Base-by-base conservation (phyloP, 1,139 yeast species). In the Yarrowia galli region DNA sequence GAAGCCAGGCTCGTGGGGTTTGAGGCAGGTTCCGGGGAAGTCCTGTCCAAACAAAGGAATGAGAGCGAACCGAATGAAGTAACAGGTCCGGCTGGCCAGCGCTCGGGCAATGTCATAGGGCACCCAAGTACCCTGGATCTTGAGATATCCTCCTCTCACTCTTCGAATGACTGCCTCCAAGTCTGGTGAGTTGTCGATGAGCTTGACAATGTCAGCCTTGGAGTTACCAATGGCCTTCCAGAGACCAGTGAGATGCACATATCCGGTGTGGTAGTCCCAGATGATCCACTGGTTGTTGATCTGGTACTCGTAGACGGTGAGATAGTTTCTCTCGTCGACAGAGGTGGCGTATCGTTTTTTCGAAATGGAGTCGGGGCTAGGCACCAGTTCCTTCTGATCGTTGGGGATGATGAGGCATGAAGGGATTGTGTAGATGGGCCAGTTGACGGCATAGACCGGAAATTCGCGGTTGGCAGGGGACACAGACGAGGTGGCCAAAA, bases 61-160 rank as follows among this genome's bases (percentile, higher is more conserved):
- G 72, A 92, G 80, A 51, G 91, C 86, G 77, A 82, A 89, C 69
- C 98, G 81, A 63, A 93, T 89, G 71, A 88, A 85, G 77, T 85
- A 92, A 78, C 97, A 91, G 73, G 92, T 90, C 68, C 90, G 84
- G 54, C 86, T 78, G 5, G 97, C 96, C 67, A 93, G 80, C 38
- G 85, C 79, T 71, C 83, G 83, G 58, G 96, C 93, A 65, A 90
- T 81, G 18, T 84, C 84, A 75, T 80, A 89, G 1, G 97, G 96
- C 53, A 92, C 79, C 98, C 98, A 93, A 6, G 97, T 92, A 1
- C 98, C 98, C 79, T 93, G 98, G 73, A 93, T 91, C 80, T 92
- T 92, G 72, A 93, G 83, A 74, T 88, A 91, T 3, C 98, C 98
- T 58, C 98, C 98, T 68, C 98, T 81, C 23, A 92, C 92, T 65